These are phyloP conservation scores for Boletus huronensis DNA, from an alignment of 768 basidiomycete genomes.

Conservation along the genomic window DNA sequence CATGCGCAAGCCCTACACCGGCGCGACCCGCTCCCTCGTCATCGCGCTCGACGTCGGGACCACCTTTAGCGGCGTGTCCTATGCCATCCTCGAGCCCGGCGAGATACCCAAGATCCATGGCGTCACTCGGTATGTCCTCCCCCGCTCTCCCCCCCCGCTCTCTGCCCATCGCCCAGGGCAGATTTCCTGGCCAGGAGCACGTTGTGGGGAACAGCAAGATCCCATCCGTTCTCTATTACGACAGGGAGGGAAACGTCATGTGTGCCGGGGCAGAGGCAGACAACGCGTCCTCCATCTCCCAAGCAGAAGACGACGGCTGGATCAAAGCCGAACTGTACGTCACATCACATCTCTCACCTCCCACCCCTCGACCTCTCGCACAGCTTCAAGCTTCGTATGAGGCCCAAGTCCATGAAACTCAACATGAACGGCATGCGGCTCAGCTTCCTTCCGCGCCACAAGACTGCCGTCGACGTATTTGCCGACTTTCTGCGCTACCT, in stretches of 20 bases:
- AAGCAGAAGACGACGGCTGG: conserved; percentile 78
- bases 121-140: conserved; percentile 59
- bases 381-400: conserved; percentile 78
- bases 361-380: background rate
- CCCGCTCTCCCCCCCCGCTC: background rate
- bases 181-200: conserved; percentile 84
- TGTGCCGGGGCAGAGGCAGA: conserved; percentile 80
- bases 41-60: conserved; percentile 82
- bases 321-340: conserved; percentile 71
- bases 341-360: background rate
- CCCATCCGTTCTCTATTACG: conserved; percentile 74
- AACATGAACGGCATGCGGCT: conserved; percentile 84
- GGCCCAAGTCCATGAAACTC: conserved; percentile 74
- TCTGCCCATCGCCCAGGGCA: conserved; percentile 30
- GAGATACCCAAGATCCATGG: conserved; percentile 80
- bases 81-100: conserved; percentile 77
- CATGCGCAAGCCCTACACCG: conserved; percentile 71
- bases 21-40: conserved; percentile 60
- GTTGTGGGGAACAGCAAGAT: conserved; percentile 84
- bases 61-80: conserved; percentile 80
- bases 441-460: conserved; percentile 60
- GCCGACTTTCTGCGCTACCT: conserved; percentile 77
- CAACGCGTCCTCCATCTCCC: conserved; percentile 48
- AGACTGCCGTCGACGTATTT: conserved; percentile 70
- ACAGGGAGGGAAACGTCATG: conserved; percentile 59